Base-by-base conservation (phyloP, 768 basidiomycete genomes). In the Serendipita sp. region DNA sequence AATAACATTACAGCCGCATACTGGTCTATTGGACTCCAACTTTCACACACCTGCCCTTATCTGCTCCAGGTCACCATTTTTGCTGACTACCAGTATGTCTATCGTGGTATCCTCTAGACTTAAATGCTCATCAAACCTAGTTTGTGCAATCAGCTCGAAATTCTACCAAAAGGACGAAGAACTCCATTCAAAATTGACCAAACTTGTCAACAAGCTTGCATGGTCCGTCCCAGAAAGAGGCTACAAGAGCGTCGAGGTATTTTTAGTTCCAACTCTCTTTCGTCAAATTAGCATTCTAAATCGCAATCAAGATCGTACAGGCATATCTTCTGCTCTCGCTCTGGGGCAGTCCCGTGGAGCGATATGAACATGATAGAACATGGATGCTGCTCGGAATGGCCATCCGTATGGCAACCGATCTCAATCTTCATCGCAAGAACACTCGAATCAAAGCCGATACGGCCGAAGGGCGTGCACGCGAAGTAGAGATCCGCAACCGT, bases 41-140 rank as follows among this genome's bases (percentile, higher is more conserved):
- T 93, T 95, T 74, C 96, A 98, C 74, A 96, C 95, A 0, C 93
- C 95, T 0, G 84, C 91, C 2, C 81, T 96, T 44, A 90, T 97
- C 15, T 94, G 94, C 71, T 92, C 90, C 32, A 85, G 96, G 28
- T 93, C 90, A 44, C 95, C 95, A 0, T 97, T 99, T 76, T 75
- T 99, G 54, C 80, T 98, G 64, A 98, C 96, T 16, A 92, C 93
- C 18, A 89, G 89, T 89, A 70, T 66, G 86, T 81, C 18, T 2
- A 2, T 0, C 34, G 1, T 28, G 3, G 1, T 45, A 15, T 34
- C 34, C 24, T 4, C 18, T 46, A 1, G 18, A 46, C 45, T 1
- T 46, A 15, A 24, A 24, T 18, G 5, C 53, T 54, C 16, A 54
- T 54, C 11, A 11, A 62, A 28, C 63, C 24, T 68, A 97, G 93